Conservation (phyloP, 2,329 filamentous ascomycete genomes). For the Akanthomyces uredinophilus region DNA sequence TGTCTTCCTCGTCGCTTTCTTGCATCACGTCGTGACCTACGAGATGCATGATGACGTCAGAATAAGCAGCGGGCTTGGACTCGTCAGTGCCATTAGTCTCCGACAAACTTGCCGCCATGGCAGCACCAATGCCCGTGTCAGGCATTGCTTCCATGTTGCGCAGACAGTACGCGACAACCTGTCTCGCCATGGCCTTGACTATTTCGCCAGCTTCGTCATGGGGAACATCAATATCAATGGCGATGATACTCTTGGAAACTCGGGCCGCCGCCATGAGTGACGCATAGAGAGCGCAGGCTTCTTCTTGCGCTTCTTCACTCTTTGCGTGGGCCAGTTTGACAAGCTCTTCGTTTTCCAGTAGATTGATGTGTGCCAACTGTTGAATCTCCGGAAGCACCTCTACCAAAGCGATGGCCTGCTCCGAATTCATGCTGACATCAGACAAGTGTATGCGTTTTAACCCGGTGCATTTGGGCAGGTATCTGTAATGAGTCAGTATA, state of each 20-base stretch:
- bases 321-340: slow-evolving; percentile 66
- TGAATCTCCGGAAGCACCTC: slow-evolving; percentile 84
- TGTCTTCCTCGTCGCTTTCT: slow-evolving; percentile 53
- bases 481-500: slow-evolving; percentile 35
- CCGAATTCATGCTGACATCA: slow-evolving; percentile 76
- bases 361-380: slow-evolving; percentile 76
- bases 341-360: slow-evolving; percentile 75
- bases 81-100: slow-evolving; percentile 30
- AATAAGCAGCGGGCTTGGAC: slow-evolving; percentile 43
- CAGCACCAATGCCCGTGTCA: slow-evolving; percentile 54
- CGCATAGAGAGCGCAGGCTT: slow-evolving; percentile 89
- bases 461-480: slow-evolving; percentile 70
- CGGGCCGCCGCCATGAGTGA: slow-evolving; percentile 84
- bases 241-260: slow-evolving; percentile 76
- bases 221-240: slow-evolving; percentile 87
- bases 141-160: slow-evolving; percentile 81
- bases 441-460: slow-evolving; percentile 82
- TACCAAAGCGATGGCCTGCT: slow-evolving; percentile 84
- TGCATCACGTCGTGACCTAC: slow-evolving; percentile 62
- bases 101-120: slow-evolving; percentile 39
- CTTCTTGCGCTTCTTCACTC: slow-evolving; percentile 78
- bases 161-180: slow-evolving; percentile 91
- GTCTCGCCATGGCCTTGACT: slow-evolving; percentile 85
- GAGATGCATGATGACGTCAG: slow-evolving; percentile 80
- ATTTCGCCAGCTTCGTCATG: slow-evolving; percentile 77